Evolutionary conservation across 1,139 yeast species (phyloP), one percentile per base, ranked within the genome.

Genomic region (Trichomonascaceae sp.): DNA sequence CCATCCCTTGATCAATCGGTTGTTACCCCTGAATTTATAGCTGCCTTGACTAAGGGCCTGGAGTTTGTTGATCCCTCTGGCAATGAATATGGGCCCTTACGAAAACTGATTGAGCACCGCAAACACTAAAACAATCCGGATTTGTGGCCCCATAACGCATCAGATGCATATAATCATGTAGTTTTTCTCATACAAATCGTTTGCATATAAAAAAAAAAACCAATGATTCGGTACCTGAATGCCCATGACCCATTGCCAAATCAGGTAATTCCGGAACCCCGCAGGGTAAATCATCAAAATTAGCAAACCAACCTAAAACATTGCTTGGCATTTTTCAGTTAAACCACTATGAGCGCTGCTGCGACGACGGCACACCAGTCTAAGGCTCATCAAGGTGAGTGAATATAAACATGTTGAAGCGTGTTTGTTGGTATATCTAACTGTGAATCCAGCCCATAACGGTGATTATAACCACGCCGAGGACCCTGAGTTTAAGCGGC

Each of bases 401-500:
- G 20, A 50, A 57, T 53, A 13, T 22, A 18, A 19, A 19, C 27
- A 38, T 1, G 45, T 43, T n/a, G 2, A 17, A 24, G n/a, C 17
- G 15, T 17, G 24, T 5, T 12, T 7, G 15, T 10, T 12, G 32
- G 13, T 7, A 38, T 2, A 19, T 24, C 49, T 50, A 39, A 44
- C 43, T 47, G 44, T 17, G 2, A 27, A 27, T 12, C 4, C 17
- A 45, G 47, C 36, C 15, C 55, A 55, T n/a, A 50, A 44, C 15
- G 51, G 51, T 59, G 74, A 73, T 53, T 69, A 70, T 55, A 72
- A 72, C 57, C 76, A 72, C 56, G 73, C 75, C 17, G 69, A 63
- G 27, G 76, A 72, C 57, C 53, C 58, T 18, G 72, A 71, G 64
- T 91, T 88, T 70, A 79, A 80, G 61, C 73, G 76, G 45, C 78